Percentiles rank a stretch among this genome's conserved stretches.
phyloP scores from a whole-genome alignment of 306 rosid genomes.

The Acacia confusa region DNA sequence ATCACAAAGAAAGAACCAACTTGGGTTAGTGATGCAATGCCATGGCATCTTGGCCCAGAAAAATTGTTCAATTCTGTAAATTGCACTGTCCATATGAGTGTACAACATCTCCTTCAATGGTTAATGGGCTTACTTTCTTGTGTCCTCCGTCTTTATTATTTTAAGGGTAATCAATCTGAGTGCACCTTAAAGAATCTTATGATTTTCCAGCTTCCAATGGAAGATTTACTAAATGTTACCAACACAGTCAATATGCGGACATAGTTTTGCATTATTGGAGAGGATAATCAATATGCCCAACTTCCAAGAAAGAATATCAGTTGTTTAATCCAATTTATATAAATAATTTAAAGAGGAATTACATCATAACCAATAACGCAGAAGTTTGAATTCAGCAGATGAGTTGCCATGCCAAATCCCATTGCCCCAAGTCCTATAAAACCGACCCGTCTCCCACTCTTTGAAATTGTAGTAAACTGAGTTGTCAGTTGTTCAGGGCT shows the following conservation, averaged over 20 bases:
- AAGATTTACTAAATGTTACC: not conserved
- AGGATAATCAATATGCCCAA: constrained; percentile 20
- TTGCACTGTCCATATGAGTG: not conserved
- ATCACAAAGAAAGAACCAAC: constrained; percentile 1
- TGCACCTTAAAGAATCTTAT: constrained; percentile 11
- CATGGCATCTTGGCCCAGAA: constrained; percentile 7
- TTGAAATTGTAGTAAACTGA: constrained; percentile 49
- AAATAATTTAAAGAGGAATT: constrained; percentile 46
- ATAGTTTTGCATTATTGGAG: constrained; percentile 6
- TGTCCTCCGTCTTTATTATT: not conserved
- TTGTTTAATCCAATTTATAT: constrained; percentile 17
- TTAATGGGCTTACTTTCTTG: not conserved
- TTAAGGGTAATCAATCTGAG: not conserved
- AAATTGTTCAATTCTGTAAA: not conserved
- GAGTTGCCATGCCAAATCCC: constrained; percentile 99
- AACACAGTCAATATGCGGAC: not conserved
- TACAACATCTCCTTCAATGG: not conserved
- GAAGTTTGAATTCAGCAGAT: constrained; percentile 71
- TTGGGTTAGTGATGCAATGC: not conserved
- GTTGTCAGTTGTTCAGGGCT: constrained; percentile 70
- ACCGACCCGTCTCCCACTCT: constrained; percentile 62
- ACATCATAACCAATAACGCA: constrained; percentile 83
- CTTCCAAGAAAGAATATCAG: not conserved
- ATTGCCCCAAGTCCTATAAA: constrained; percentile 98
- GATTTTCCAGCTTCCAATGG: constrained; percentile 18